Conservation (phyloP, 2,329 filamentous ascomycete genomes). For the Neurospora sp. region DNA sequence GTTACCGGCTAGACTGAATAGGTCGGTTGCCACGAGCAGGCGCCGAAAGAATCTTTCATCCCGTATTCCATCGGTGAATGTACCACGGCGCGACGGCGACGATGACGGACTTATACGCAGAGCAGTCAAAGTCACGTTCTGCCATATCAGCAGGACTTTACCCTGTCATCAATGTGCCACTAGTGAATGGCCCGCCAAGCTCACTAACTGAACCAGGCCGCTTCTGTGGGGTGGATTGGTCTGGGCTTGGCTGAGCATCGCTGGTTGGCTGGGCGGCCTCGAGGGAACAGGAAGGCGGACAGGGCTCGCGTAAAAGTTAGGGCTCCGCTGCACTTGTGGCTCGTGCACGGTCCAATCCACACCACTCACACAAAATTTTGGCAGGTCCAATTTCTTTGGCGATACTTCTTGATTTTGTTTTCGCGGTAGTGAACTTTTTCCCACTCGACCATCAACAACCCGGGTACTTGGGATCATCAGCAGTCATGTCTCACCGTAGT, state of each 20-base stretch:
- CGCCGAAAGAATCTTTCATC: not conserved
- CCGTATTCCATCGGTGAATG: not conserved
- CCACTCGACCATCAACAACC: constrained; percentile 14
- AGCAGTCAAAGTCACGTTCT: not conserved
- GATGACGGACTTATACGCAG: not conserved
- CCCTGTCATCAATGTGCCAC: not conserved
- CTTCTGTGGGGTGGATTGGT: not conserved
- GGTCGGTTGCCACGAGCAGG: not conserved
- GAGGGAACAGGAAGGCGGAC: not conserved
- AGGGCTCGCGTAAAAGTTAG: constrained; percentile 10
- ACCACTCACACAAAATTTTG: constrained; percentile 17
- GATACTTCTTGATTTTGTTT: constrained; percentile 10
- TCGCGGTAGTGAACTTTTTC: constrained; percentile 13
- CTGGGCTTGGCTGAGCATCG: not conserved
- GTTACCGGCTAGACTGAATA: too few relatives aligned
- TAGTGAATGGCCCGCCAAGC: not conserved
- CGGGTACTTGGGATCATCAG: constrained; percentile 15
- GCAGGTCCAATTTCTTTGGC: constrained; percentile 12
- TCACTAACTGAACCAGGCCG: not conserved
- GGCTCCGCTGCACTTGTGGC: constrained; percentile 18
- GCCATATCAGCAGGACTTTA: not conserved
- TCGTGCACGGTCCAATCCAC: constrained; percentile 9
- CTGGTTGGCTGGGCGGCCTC: not conserved
- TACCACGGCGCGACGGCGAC: not conserved
- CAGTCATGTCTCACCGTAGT: constrained; percentile 22